phyloP scores from a whole-genome alignment of 1,284 basidiomycete genomes.

The Paramarasmius palmivorus region DNA sequence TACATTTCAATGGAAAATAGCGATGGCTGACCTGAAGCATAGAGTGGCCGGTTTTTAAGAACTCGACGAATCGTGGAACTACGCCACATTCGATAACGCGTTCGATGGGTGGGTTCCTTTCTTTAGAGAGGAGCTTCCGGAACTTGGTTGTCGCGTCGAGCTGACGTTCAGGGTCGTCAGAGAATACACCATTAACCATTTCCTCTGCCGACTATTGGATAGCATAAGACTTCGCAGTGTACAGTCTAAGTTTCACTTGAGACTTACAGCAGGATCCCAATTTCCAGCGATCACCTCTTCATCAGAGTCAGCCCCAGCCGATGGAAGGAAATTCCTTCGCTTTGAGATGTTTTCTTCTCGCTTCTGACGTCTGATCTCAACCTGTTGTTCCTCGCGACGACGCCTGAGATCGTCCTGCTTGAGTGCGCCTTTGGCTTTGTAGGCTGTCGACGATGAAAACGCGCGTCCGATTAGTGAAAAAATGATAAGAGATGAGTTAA shows the following conservation, averaged over 20 bases:
- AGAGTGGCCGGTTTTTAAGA: constrained; percentile 83
- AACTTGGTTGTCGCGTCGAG: constrained; percentile 96
- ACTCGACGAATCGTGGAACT: constrained; percentile 96
- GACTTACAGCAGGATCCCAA: constrained; percentile 77
- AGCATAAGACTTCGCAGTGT: constrained; percentile 18
- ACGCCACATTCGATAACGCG: constrained; percentile 98
- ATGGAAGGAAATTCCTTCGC: constrained; percentile 87
- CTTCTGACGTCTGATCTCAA: constrained; percentile 96
- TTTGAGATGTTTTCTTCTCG: constrained; percentile 97
- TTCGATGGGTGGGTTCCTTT: constrained; percentile 99
- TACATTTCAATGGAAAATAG: constrained; percentile 10
- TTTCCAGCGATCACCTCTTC: constrained; percentile 72
- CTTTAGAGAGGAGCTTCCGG: constrained; percentile 97
- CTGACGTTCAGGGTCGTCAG: constrained; percentile 88
- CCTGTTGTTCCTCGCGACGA: constrained; percentile 94
- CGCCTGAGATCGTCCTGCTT: constrained; percentile 89
- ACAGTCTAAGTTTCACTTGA: constrained; percentile 14
- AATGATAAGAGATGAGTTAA: constrained; percentile 19
- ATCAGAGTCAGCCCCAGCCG: constrained; percentile 78
- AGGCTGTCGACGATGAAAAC: constrained; percentile 36
- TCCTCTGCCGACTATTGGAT: constrained; percentile 74
- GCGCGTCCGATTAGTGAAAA: constrained; percentile 34
- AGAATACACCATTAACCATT: constrained; percentile 94
- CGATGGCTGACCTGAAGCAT: constrained; percentile 84
- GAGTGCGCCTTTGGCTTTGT: constrained; percentile 80